These are phyloP conservation scores for Agrocybe praecox DNA, from an alignment of 768 basidiomycete species.

Conservation along the genomic window DNA sequence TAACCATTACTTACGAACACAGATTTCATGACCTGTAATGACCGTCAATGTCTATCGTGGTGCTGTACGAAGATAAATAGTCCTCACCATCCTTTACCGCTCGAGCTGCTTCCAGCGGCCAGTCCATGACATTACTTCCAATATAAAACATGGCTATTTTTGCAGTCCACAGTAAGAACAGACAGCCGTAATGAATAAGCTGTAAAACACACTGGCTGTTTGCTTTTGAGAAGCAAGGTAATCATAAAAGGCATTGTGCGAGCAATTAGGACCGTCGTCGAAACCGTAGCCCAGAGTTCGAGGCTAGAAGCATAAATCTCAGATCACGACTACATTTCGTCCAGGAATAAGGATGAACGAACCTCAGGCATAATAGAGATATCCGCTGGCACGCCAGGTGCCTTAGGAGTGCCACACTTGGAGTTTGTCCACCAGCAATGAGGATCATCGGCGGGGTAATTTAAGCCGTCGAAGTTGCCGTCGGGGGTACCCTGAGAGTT, in stretches of 20 bases:
- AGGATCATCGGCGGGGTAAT: slow-evolving; percentile 42
- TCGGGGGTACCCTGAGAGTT: slow-evolving; percentile 20
- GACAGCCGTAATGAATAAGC: neutral
- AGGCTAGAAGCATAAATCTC: slow-evolving; percentile 36
- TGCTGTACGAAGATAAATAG: neutral
- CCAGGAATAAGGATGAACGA: neutral
- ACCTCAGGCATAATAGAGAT: slow-evolving; percentile 52
- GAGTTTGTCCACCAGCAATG: slow-evolving; percentile 55
- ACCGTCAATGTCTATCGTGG: neutral
- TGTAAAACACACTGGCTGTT: slow-evolving; percentile 52
- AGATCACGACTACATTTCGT: neutral
- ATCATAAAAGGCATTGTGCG: slow-evolving; percentile 65
- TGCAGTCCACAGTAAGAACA: neutral
- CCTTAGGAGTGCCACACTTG: slow-evolving; percentile 51
- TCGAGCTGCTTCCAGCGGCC: slow-evolving; percentile 58
- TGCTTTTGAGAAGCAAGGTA: slow-evolving; percentile 53
- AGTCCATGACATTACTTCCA: slow-evolving; percentile 58
- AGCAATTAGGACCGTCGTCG: slow-evolving; percentile 68
- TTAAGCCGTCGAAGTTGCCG: slow-evolving; percentile 31
- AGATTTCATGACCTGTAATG: slow-evolving; percentile 56
- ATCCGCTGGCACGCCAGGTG: slow-evolving; percentile 43
- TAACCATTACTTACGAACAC: slow-evolving; percentile 48
- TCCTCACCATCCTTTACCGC: slow-evolving; percentile 49
- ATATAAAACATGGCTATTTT: slow-evolving; percentile 60
- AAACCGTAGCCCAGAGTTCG: slow-evolving; percentile 60